Base-by-base conservation (phyloP, 495 filamentous ascomycete genomes). In the Tetracladium marchalianum region DNA sequence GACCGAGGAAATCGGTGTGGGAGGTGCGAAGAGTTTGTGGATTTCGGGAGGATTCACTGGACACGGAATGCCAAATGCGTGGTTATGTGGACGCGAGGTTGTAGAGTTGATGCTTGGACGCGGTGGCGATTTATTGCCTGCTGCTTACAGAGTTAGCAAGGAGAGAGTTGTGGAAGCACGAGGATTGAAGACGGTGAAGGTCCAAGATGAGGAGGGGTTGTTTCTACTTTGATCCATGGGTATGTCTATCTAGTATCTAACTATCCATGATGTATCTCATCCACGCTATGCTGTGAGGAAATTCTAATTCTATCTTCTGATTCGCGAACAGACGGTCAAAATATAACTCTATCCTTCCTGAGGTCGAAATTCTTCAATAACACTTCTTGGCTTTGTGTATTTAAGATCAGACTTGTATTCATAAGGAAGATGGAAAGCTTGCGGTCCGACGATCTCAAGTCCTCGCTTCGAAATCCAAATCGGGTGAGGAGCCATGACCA, bases 21-120 rank as follows among this genome's bases (percentile, higher is more conserved):
- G 66, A 36, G 53, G 54, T 37, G 46, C 50, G 46, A 36, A 57
- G 1, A 68, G 69, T 3, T 60, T 82, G 42, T 84, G 68, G 69
- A 54, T 85, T 5, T 71, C 72, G 47, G 80, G 70, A 8, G 81
- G 73, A 10, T 85, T 78, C 57, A 78, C 74, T 32, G 87, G 86
- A 0, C 85, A 93, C 54, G 86, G 87, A 1, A 93, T 93, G 87
- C 84, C 85, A 4, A 81, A 83, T 55, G 78, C 77, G 22, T 81
- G 79, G 54, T 62, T 85, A 9, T 81, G 73, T 44, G 86, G 80
- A 2, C 75, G 79, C 49, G 82, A 82, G 7, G 66, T 81, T 15
- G 82, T 71, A 3, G 65, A 71, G 24, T 79, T 86, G 80, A 69
- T 88, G 37, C 49, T 75, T 31, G 65, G 54, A 4, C 54, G 61